phyloP scores from a whole-genome alignment of 352 stramenopile genomes.

The Pythium diclinum region DNA sequence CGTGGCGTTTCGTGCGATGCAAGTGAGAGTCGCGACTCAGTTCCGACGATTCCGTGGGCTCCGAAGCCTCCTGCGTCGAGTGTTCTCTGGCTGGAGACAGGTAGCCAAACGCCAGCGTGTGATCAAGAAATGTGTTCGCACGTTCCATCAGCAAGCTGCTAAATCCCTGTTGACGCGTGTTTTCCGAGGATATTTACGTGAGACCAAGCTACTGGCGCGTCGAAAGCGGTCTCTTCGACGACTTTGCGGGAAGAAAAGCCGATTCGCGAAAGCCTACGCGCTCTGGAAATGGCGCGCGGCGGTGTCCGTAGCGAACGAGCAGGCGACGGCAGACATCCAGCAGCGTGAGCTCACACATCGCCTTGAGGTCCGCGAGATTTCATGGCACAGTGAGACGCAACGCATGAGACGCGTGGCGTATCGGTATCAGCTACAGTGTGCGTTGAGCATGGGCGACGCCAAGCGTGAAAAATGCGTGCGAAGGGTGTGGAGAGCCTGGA shows the following conservation, averaged over 20 bases:
- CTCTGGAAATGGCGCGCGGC: conserved; percentile 7
- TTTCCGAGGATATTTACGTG: background rate
- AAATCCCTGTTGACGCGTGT: background rate
- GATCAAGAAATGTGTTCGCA: background rate
- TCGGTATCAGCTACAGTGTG: conserved; percentile 37
- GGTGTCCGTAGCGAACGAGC: background rate
- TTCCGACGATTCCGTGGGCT: background rate
- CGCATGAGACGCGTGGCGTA: conserved; percentile 24
- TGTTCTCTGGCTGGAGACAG: conserved; percentile 5
- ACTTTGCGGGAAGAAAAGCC: too few relatives aligned
- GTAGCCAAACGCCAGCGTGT: background rate
- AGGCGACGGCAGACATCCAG: conserved; percentile 8
- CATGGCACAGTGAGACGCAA: conserved; percentile 17
- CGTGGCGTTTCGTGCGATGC: conserved; percentile 8
- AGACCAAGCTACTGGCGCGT: background rate
- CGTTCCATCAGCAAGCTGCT: too few relatives aligned
- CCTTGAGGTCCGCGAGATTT: conserved; percentile 17
- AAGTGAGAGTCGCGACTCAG: conserved; percentile 8
- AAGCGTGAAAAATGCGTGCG: conserved; percentile 21
- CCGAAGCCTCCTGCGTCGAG: background rate
- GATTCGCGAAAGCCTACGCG: background rate
- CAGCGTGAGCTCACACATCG: conserved; percentile 26
- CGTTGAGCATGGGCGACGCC: conserved; percentile 29
- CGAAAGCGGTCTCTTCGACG: conserved; percentile 1
- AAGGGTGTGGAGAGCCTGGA: conserved; percentile 25